Evolutionary conservation across 192 early-diverging fungal species (phyloP).

Genomic region (Coemansia sp.): DNA sequence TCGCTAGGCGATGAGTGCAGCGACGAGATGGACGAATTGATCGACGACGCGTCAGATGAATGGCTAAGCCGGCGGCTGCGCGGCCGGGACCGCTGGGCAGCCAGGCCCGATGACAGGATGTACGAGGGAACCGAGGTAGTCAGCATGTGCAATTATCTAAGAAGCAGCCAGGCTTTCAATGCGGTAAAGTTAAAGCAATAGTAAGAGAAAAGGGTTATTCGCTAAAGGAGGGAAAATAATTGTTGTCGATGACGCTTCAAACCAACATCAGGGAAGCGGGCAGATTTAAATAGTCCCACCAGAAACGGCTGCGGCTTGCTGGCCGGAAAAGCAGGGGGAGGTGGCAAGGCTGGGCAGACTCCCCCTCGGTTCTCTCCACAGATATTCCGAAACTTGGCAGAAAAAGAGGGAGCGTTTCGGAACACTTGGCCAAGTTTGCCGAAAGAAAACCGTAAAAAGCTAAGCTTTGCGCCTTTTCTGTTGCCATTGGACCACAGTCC

Average conservation of each 20-base stretch:
- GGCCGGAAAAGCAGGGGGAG: background rate
- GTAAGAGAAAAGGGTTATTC: slow-evolving; percentile 2
- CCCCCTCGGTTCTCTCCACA: slow-evolving; percentile 6
- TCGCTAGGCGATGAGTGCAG: background rate
- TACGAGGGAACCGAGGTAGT: slow-evolving; percentile 29
- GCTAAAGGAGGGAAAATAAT: too few species aligned
- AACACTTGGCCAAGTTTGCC: background rate
- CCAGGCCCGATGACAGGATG: slow-evolving; percentile 40
- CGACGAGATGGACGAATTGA: slow-evolving; percentile 3
- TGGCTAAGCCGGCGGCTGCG: slow-evolving; percentile 22
- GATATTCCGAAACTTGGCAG: background rate
- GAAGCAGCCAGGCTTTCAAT: background rate
- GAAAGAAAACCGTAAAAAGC: slow-evolving; percentile 7
- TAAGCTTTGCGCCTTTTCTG: background rate
- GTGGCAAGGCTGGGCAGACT: background rate
- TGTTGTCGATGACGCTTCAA: background rate
- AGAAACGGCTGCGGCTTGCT: too few species aligned
- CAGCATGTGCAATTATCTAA: slow-evolving; percentile 5
- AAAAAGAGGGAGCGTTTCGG: slow-evolving; percentile 9
- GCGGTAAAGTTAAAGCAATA: background rate
- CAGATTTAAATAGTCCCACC: background rate
- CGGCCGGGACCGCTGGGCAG: slow-evolving; percentile 36
- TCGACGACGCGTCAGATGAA: slow-evolving; percentile 15
- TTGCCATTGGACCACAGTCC: background rate
- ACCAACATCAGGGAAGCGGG: background rate